Evolutionary conservation across 73 alveolate species (phyloP).

Genomic region (Stentor coeruleus): DNA sequence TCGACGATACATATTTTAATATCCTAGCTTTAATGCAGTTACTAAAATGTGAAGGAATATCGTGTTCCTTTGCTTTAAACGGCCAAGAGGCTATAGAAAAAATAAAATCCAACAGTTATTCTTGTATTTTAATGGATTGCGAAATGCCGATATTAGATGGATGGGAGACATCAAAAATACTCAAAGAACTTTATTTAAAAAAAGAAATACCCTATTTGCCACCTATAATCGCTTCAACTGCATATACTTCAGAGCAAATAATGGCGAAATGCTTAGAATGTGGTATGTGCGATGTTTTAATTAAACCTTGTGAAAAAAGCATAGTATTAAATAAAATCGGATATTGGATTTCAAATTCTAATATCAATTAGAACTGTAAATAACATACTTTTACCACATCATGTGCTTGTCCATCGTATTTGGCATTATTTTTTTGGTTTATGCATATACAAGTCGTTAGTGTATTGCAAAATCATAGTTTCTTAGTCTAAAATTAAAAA

Average conservation of each 20-base stretch:
- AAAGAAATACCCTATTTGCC: background rate
- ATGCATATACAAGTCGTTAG: no score
- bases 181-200: background rate
- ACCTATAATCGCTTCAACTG: background rate
- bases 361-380: no score
- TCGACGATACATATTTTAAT: background rate
- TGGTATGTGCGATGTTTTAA: background rate
- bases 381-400: no score
- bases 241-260: background rate
- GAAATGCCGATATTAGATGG: conserved; percentile 16
- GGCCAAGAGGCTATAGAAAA: background rate
- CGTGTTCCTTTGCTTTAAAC: background rate
- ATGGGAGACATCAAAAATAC: background rate
- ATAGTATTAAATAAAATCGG: background rate
- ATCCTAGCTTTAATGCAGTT: background rate
- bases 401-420: no score
- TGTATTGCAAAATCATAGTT: no score
- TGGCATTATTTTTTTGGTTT: no score
- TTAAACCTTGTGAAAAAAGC: background rate
- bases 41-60: background rate
- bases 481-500: no score
- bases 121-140: conserved; percentile 9
- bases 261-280: background rate
- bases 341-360: no score
- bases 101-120: background rate